Percentiles rank a stretch among this genome's conserved stretches.
phyloP scores from a whole-genome alignment of 495 filamentous ascomycete species.

The Podospora bellae-mahoneyi region DNA sequence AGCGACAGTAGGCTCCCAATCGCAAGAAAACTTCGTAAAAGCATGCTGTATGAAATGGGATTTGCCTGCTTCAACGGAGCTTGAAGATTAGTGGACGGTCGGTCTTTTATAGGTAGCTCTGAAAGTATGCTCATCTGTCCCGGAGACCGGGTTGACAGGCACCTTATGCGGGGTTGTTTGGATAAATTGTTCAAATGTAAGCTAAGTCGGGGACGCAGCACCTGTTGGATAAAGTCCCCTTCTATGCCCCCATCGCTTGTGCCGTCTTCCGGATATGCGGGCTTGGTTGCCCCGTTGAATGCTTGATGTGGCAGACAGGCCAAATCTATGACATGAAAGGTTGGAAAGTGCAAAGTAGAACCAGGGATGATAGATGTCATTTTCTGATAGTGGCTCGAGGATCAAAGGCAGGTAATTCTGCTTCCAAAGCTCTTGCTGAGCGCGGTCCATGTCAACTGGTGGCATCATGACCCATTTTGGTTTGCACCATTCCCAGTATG shows the following conservation, averaged over 20 bases:
- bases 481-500: conserved; percentile 17
- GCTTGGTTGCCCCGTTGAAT: no score
- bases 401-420: conserved; percentile 4
- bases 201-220: no score
- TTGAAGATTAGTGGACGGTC: no score
- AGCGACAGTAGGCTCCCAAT: neutral
- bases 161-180: neutral
- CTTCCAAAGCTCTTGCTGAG: conserved; percentile 3
- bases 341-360: conserved; percentile 7
- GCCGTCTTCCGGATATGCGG: neutral
- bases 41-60: neutral
- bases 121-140: neutral
- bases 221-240: no score
- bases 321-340: neutral
- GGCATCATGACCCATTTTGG: conserved; percentile 1
- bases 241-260: neutral
- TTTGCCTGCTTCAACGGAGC: no score
- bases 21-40: neutral
- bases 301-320: no score
- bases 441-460: neutral
- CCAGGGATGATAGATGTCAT: conserved; percentile 1
- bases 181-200: neutral
- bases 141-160: neutral
- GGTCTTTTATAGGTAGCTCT: no score
- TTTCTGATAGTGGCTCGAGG: neutral